These are phyloP conservation scores for Russula dissimulans DNA, from an alignment of 768 basidiomycete genomes.

Conservation along the genomic window DNA sequence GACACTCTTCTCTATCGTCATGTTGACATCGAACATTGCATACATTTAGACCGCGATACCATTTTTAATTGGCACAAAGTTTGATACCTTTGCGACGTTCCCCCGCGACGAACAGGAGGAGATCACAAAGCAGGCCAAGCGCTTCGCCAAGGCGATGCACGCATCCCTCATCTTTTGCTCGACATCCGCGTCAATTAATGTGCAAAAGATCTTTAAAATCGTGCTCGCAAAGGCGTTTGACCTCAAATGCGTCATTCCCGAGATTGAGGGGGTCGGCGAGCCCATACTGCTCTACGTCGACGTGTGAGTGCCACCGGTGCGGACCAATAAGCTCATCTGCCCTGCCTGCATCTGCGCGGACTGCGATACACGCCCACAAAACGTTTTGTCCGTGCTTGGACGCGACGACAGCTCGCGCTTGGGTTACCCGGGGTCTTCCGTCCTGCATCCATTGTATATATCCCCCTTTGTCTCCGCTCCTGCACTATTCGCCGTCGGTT, in stretches of 20 bases:
- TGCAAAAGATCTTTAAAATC: slow-evolving; percentile 99
- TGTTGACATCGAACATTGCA: not conserved
- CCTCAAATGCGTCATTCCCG: slow-evolving; percentile 96
- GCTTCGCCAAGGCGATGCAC: slow-evolving; percentile 98
- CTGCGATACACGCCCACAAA: slow-evolving; percentile 9
- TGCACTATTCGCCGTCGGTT: slow-evolving; percentile 15
- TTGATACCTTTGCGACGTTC: slow-evolving; percentile 93
- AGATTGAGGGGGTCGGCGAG: slow-evolving; percentile 95
- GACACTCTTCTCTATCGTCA: no score
- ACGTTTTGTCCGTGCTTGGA: not conserved
- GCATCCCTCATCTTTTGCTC: slow-evolving; percentile 99
- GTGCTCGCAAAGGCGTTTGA: slow-evolving; percentile 96
- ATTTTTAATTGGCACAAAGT: slow-evolving; percentile 97
- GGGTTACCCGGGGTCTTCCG: not conserved
- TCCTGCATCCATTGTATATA: slow-evolving; percentile 10
- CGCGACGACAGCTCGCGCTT: not conserved
- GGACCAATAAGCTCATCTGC: not conserved
- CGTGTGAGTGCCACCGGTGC: slow-evolving; percentile 34
- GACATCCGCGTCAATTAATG: slow-evolving; percentile 97
- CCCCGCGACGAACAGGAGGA: slow-evolving; percentile 98
- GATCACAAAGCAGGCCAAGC: slow-evolving; percentile 98
- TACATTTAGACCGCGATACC: slow-evolving; percentile 84
- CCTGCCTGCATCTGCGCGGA: not conserved
- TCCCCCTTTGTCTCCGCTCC: slow-evolving; percentile 7
- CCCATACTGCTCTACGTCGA: slow-evolving; percentile 93